Evolutionary conservation across 2,329 filamentous ascomycete species (phyloP).

Genomic region (Hypoxylon sp.): DNA sequence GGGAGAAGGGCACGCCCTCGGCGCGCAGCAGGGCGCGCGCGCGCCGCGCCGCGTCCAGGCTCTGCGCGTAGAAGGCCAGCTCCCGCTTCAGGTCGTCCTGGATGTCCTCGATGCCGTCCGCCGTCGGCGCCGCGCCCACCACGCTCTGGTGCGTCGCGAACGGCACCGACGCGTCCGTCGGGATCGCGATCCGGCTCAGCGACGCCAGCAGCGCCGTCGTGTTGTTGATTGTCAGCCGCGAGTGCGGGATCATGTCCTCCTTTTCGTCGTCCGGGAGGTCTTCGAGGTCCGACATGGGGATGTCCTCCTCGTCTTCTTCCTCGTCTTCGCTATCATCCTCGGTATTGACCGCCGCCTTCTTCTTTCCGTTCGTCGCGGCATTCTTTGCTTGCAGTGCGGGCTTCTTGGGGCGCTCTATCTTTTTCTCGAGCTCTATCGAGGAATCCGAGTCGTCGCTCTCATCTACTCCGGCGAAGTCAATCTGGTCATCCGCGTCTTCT

Average conservation of each 20-base stretch:
- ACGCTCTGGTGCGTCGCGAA: conserved; percentile 88
- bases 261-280: conserved; percentile 80
- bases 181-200: conserved; percentile 79
- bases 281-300: conserved; percentile 87
- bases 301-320: conserved; percentile 83
- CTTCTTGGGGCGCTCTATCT: conserved; percentile 64
- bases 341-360: conserved; percentile 49
- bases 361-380: conserved; percentile 49
- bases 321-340: conserved; percentile 66
- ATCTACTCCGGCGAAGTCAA: conserved; percentile 64
- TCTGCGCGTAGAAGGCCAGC: conserved; percentile 91
- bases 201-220: conserved; percentile 82
- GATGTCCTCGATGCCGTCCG: conserved; percentile 75
- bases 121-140: conserved; percentile 70
- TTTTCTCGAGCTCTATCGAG: conserved; percentile 79
- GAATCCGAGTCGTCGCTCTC: conserved; percentile 72
- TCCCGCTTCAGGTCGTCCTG: conserved; percentile 93
- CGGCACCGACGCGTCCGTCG: conserved; percentile 70
- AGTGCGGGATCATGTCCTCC: conserved; percentile 87
- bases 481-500: conserved; percentile 46
- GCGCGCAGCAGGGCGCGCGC: conserved; percentile 79
- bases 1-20: conserved; percentile 84
- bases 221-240: conserved; percentile 97
- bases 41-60: conserved; percentile 76
- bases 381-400: conserved; percentile 53